Percentiles rank a stretch among this genome's conserved stretches.
These are phyloP conservation scores for Candida manassasensis DNA, from an alignment of 805 yeast genomes.

Conservation along the genomic window DNA sequence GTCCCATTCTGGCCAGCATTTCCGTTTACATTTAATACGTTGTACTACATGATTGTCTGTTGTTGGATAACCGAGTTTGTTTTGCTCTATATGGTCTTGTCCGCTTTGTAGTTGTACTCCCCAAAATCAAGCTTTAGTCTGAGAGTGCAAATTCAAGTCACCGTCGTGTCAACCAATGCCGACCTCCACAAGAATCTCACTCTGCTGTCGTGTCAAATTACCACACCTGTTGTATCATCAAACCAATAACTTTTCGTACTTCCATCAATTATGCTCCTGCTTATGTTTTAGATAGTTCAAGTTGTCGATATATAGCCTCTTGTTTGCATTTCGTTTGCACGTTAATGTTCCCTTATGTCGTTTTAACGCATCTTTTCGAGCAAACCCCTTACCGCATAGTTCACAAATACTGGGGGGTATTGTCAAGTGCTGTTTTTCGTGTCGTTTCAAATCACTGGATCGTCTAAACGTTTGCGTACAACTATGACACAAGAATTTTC, in stretches of 20 bases:
- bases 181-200: too few species aligned
- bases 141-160: too few species aligned
- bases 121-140: too few species aligned
- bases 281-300: conserved; percentile 23
- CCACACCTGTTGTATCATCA: background rate
- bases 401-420: conserved; percentile 74
- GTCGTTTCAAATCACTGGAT: conserved; percentile 66
- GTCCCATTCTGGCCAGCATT: too few species aligned
- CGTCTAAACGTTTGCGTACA: conserved; percentile 64
- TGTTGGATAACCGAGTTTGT: too few species aligned
- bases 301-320: conserved; percentile 35
- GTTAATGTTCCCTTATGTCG: conserved; percentile 72
- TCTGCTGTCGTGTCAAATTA: too few species aligned
- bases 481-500: conserved; percentile 52
- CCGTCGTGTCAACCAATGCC: too few species aligned
- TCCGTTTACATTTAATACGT: too few species aligned
- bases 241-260: background rate
- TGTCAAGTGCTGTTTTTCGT: conserved; percentile 67
- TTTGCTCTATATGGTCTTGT: too few species aligned
- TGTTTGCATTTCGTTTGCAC: conserved; percentile 66
- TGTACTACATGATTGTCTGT: too few species aligned
- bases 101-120: too few species aligned
- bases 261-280: too few species aligned
- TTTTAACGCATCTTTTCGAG: conserved; percentile 76
- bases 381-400: conserved; percentile 76